Percentiles rank a stretch among this genome's conserved stretches.
Conservation (phyloP, 306 rosid genomes). For the Cicer cuneatum region DNA sequence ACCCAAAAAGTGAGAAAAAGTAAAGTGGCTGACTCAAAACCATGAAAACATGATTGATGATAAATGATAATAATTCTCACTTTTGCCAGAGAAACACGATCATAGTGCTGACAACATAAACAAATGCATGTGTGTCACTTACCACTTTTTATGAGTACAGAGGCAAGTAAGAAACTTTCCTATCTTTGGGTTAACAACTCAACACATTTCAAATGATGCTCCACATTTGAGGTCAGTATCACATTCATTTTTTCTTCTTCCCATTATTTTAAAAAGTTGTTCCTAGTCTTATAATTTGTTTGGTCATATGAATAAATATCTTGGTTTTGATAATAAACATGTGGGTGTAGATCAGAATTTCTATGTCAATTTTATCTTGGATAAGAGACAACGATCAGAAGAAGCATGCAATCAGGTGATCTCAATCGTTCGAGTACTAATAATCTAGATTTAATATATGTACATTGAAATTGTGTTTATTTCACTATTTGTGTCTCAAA, state of each 20-base stretch:
- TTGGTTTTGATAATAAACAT: conserved; percentile 16
- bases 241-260: background rate
- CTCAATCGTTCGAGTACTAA: background rate
- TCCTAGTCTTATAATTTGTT: conserved; percentile 22
- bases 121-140: conserved; percentile 43
- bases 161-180: conserved; percentile 24
- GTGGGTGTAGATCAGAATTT: background rate
- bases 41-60: conserved; percentile 19
- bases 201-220: conserved; percentile 32
- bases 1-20: conserved; percentile 22
- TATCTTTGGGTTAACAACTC: conserved; percentile 15
- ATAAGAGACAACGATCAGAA: background rate
- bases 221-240: conserved; percentile 39
- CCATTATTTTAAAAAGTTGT: conserved; percentile 1
- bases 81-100: conserved; percentile 40
- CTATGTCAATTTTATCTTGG: background rate
- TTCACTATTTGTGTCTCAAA: too few species aligned
- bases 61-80: conserved; percentile 32
- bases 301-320: conserved; percentile 23
- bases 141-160: conserved; percentile 25
- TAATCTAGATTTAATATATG: too few species aligned
- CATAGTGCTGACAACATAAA: conserved; percentile 39
- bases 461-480: too few species aligned
- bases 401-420: background rate
- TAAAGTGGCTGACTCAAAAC: background rate